Evolutionary conservation across 768 basidiomycete genomes (phyloP).

Genomic region (Boletus reticulatus): DNA sequence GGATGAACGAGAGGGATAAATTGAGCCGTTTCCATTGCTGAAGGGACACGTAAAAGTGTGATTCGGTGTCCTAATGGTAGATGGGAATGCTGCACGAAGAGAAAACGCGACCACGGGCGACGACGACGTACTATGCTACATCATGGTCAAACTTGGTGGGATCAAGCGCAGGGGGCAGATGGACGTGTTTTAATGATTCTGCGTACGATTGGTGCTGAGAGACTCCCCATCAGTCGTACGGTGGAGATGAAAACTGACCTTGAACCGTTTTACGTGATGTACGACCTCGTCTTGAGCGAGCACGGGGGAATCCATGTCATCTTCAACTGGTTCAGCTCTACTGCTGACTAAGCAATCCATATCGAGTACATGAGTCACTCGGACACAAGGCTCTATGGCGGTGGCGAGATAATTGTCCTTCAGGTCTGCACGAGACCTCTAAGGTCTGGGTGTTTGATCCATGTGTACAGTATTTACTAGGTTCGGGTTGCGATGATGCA

Average conservation of each 20-base stretch:
- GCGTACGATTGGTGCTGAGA: constrained; percentile 72
- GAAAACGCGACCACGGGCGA: background rate
- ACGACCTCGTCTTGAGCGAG: constrained; percentile 23
- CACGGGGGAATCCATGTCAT: constrained; percentile 10
- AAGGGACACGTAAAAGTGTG: constrained; percentile 74
- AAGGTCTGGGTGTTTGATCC: no score
- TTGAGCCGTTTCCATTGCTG: constrained; percentile 79
- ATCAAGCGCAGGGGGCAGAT: constrained; percentile 63
- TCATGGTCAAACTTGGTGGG: constrained; percentile 58
- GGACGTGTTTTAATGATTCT: constrained; percentile 63
- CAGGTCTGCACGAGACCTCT: no score
- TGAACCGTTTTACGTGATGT: constrained; percentile 49
- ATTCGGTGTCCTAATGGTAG: constrained; percentile 63
- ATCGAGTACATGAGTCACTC: no score
- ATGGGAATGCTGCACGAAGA: background rate
- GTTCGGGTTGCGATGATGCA: no score
- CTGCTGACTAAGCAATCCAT: constrained; percentile 10
- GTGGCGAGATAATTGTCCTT: no score
- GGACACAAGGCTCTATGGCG: no score
- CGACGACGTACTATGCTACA: constrained; percentile 47
- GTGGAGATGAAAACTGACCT: constrained; percentile 30
- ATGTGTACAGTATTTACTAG: no score
- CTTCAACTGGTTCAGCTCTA: background rate
- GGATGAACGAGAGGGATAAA: constrained; percentile 69
- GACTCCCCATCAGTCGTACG: background rate